Percentiles rank a stretch among this genome's conserved stretches.
phyloP scores from a whole-genome alignment of 2,329 filamentous ascomycete genomes.

The Ophiocordyceps robertsii region DNA sequence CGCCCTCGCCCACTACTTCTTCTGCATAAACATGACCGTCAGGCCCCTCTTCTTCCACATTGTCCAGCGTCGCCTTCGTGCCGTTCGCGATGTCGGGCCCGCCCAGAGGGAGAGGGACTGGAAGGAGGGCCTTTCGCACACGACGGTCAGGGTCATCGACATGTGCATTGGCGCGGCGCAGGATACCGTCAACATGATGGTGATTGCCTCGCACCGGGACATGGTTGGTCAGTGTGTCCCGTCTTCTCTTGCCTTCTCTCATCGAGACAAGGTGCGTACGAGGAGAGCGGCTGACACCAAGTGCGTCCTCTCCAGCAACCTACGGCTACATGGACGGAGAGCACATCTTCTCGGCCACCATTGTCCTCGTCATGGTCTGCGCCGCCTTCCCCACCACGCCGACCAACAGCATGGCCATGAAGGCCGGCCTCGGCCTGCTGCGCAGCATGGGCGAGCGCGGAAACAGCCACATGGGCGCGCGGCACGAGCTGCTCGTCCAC shows the following conservation, averaged over 20 bases:
- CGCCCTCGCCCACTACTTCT: slow-evolving; percentile 40
- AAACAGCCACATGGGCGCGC: slow-evolving; percentile 29
- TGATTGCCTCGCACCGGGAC: slow-evolving; percentile 13
- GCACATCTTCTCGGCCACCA: slow-evolving; percentile 38
- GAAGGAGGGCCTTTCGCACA: slow-evolving; percentile 29
- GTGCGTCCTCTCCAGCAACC: slow-evolving; percentile 20
- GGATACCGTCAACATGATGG: slow-evolving; percentile 21
- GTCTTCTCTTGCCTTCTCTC: not conserved
- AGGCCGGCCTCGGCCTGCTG: slow-evolving; percentile 30
- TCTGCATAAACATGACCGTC: slow-evolving; percentile 44
- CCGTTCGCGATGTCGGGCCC: slow-evolving; percentile 3
- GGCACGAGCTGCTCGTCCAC: slow-evolving; percentile 14
- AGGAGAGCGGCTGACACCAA: slow-evolving; percentile 3
- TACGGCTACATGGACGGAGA: slow-evolving; percentile 46
- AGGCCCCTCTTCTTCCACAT: slow-evolving; percentile 39
- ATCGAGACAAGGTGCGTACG: too few relatives aligned
- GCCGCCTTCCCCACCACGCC: slow-evolving; percentile 33
- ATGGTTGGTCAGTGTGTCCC: slow-evolving; percentile 27
- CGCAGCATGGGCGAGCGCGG: slow-evolving; percentile 36
- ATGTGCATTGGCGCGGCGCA: slow-evolving; percentile 34
- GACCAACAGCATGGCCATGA: slow-evolving; percentile 28
- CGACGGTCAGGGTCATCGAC: slow-evolving; percentile 36
- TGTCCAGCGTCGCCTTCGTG: slow-evolving; percentile 30
- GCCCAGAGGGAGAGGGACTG: slow-evolving; percentile 16
- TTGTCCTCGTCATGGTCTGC: slow-evolving; percentile 41